Conservation (phyloP, 768 basidiomycete genomes). For the Gautieria morchelliformis region DNA sequence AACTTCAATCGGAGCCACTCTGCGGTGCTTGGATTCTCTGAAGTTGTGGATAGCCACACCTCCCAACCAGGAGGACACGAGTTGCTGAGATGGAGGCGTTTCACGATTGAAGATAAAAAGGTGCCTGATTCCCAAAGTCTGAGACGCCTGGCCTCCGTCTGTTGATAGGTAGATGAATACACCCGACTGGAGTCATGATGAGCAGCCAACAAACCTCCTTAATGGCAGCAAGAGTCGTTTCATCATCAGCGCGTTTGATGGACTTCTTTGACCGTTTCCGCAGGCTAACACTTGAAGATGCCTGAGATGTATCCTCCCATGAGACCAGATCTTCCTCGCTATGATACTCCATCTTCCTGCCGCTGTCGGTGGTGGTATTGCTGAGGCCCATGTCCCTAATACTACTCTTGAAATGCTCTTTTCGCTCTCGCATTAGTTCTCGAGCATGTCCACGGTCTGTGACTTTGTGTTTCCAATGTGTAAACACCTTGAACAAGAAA, state of each 20-base stretch:
- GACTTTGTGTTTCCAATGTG: conserved; percentile 2
- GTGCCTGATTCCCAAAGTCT: conserved; percentile 68
- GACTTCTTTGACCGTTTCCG: not conserved
- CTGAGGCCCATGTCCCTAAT: conserved; percentile 8
- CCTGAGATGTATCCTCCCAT: not conserved
- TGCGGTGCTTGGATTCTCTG: conserved; percentile 62
- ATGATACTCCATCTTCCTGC: not conserved
- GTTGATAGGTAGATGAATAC: not conserved
- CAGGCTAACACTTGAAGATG: too few species aligned
- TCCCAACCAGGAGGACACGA: conserved; percentile 32
- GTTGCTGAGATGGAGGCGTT: conserved; percentile 12
- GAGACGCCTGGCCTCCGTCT: conserved; percentile 19
- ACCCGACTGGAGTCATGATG: not conserved
- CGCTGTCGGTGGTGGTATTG: not conserved
- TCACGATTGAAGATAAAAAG: conserved; percentile 43
- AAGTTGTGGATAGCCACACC: conserved; percentile 68
- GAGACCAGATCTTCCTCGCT: conserved; percentile 8
- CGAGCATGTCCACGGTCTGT: not conserved
- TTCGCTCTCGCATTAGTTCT: not conserved
- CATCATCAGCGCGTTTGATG: conserved; percentile 4
- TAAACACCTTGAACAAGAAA: not conserved
- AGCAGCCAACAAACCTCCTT: conserved; percentile 32
- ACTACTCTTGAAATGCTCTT: conserved; percentile 18
- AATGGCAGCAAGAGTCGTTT: conserved; percentile 2
- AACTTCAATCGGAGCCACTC: conserved; percentile 79